A percentile compares a stretch with the other conserved stretches of the same genome.
phyloP scores from a whole-genome alignment of 257 asterid species.

The Solanum peruvianum region DNA sequence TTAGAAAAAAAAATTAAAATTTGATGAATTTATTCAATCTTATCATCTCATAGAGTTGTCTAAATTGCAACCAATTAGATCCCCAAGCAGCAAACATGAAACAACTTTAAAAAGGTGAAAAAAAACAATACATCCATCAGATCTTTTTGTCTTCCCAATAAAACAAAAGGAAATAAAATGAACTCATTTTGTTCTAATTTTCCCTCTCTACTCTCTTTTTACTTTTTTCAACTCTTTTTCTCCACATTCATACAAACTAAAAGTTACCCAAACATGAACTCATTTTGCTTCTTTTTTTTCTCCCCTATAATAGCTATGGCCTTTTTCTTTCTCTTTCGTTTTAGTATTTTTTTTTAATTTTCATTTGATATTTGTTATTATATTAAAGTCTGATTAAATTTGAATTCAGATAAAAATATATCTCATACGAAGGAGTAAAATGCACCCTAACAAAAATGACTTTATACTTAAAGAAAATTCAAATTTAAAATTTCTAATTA shows the following conservation, averaged over 20 bases:
- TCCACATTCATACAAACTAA: neutral
- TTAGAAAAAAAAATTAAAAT: neutral
- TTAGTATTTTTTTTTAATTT: neutral
- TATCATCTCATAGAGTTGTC: neutral
- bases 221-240: neutral
- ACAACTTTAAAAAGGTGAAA: neutral
- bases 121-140: neutral
- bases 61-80: neutral
- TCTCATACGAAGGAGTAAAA: neutral
- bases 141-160: neutral
- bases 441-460: too few relatives aligned
- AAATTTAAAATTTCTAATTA: too few relatives aligned
- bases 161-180: neutral
- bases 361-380: too few relatives aligned
- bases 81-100: neutral
- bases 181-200: constrained; percentile 3
- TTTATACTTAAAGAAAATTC: too few relatives aligned
- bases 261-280: constrained; percentile 1
- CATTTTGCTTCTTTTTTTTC: neutral
- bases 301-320: neutral
- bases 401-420: accelerated
- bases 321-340: neutral
- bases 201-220: neutral
- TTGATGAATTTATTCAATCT: neutral
- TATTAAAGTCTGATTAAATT: too few relatives aligned